Base-by-base conservation (phyloP, 108 stramenopile species). In the Discostella stelligeroides region DNA sequence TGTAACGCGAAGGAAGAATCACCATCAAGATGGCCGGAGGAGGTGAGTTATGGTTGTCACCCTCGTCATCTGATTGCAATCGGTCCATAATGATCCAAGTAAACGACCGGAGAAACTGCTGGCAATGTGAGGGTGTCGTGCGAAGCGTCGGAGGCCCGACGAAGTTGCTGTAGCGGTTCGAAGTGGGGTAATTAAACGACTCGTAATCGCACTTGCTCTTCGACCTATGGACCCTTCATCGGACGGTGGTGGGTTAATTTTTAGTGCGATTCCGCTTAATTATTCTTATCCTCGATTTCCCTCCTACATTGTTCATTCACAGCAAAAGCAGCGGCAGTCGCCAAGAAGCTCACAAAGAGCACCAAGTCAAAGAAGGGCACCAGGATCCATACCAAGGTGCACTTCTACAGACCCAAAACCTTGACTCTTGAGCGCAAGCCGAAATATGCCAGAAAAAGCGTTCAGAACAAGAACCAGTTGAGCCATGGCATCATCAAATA, bases 401-500 rank as follows among this genome's bases (percentile, higher is more conserved):
- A 98, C 89, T 99, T 99, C 89, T 98, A 97, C 97, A 84, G 86
- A 72, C 96, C 98, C 58, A 90, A 95, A 85, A 99, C 99, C 74
- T 83, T 97, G 37, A 80, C 79, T 63, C 86, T 86, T 28, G 70
- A 67, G 37, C 85, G 94, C 60, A 94, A 89, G 76, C 98, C 98
- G 48, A 97, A 95, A 83, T 98, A 97, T 80, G 79, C 83, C 17
- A 54, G 39, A 27, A 90, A 84, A 79, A 88, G 91, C 66, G 86
- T 89, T 25, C 90, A 91, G 21, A 85, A 79, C 80, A 91, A 93
- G 81, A 85, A 75, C 63, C 73, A 82, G 13, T 58, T 85, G 61
- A 90, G 89, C 73, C 86, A 88, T 85, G 81, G 89, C 73, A 82
- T 99, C 64, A 97, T 99, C 84, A 98, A 98, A 84, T 97, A 90